Percentiles rank a stretch among this genome's conserved stretches.
These are phyloP conservation scores for Mimosa pudica DNA, from an alignment of 306 rosid genomes.

Conservation along the genomic window DNA sequence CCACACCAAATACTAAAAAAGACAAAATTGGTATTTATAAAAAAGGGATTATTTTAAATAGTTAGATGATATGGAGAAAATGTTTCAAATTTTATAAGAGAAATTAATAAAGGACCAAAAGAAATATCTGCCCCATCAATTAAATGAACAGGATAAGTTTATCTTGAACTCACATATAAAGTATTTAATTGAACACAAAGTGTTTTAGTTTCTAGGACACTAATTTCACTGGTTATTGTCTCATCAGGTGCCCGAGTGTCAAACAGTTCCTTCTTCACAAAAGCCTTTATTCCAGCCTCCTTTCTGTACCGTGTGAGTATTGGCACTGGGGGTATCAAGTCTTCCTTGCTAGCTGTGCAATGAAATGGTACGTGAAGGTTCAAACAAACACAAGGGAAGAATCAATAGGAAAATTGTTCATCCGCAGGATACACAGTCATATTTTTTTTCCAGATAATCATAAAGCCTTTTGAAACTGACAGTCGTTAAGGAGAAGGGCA, in stretches of 20 bases:
- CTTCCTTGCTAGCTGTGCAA: constrained; percentile 86
- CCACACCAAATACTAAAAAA: no score
- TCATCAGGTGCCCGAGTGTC: constrained; percentile 86
- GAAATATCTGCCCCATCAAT: not conserved
- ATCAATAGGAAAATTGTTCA: not conserved
- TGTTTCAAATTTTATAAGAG: constrained; percentile 5
- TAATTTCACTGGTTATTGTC: constrained; percentile 71
- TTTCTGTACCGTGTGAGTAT: constrained; percentile 85
- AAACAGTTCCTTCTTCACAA: constrained; percentile 93
- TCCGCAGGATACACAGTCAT: constrained; percentile 27
- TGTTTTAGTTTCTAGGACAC: constrained; percentile 69
- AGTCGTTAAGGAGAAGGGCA: constrained; percentile 12
- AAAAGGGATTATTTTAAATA: not conserved
- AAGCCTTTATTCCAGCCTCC: constrained; percentile 96
- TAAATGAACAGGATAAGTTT: constrained; percentile 15
- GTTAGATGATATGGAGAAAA: constrained; percentile 1
- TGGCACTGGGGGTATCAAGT: constrained; percentile 88
- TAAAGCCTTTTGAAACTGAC: constrained; percentile 11
- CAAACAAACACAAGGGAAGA: not conserved
- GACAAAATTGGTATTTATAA: not conserved
- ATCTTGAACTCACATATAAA: constrained; percentile 73
- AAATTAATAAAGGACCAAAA: not conserved
- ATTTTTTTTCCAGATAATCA: constrained; percentile 20
- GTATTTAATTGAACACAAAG: constrained; percentile 95
- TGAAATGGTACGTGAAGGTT: constrained; percentile 38